Evolutionary conservation across 331 rosid genomes (phyloP), one percentile per base, ranked within the genome.

Genomic region (Quercus tomentella): DNA sequence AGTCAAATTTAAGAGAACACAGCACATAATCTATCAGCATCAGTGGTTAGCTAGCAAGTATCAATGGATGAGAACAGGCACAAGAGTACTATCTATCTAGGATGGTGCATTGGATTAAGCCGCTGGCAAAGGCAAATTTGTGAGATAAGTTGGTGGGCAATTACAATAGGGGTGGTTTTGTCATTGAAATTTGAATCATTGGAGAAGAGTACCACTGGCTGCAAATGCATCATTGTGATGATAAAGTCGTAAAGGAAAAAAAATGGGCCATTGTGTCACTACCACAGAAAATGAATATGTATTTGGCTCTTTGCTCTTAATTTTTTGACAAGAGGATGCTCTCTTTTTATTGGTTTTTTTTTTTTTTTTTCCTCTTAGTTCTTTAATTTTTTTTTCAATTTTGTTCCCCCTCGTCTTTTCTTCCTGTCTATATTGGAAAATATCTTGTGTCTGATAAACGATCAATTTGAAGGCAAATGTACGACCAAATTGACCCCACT

Each of bases 231-330:
- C 25, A 75, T 75, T 31, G 73, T 65, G 70, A 77, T 84, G 82
- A 86, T 82, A 79, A 83, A 77, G 83, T 82, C 68, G 65, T 56
- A 23, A 79, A 78, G 71, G 82, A 83, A 76, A 41, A 82, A 80
- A 77, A 54, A 49, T 85, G 84, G 82, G 75, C 78, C 83, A 51
- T 15, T 62, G 51, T 79, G 83, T 79, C 82, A 75, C 73, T 33
- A 25, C 84, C 82, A 52, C 21, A n/a, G 41, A n/a, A 72, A 72
- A 61, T 28, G 21, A 12, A 4, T 22, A 31, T 62, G 20, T 20
- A 62, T 67, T 52, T 76, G 72, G 77, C 73, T 70, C 65, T 41
- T 84, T 76, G 66, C 33, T 61, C 76, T 57, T 37, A 55, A 75
- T 78, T 67, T 66, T 72, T 84, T 84, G 78, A 79, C 72, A 62